Percentiles rank a stretch among this genome's conserved stretches.
phyloP scores from a whole-genome alignment of 768 basidiomycete species.

The Leccinum disarticulatum region DNA sequence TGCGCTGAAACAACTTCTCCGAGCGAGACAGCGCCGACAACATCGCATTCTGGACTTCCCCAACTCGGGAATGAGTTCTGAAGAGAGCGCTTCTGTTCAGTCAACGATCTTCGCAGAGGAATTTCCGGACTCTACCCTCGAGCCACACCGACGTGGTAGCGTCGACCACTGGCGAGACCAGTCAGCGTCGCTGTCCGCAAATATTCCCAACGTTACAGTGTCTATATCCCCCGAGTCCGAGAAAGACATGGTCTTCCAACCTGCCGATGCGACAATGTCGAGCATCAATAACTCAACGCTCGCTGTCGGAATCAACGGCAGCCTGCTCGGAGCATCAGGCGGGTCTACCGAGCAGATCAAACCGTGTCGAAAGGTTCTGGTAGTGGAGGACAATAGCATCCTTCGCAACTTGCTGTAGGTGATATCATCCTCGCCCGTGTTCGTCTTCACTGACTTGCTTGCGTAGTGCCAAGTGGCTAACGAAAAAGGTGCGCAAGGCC shows the following conservation, averaged over 20 bases:
- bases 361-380: constrained; percentile 61
- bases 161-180: constrained; percentile 31
- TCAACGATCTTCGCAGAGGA: constrained; percentile 32
- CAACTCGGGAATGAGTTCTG: constrained; percentile 19
- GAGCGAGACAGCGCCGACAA: constrained; percentile 32
- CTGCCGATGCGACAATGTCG: constrained; percentile 8
- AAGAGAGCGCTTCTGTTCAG: constrained; percentile 29
- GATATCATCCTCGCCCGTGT: constrained; percentile 1
- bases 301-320: constrained; percentile 58
- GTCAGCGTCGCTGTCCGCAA: constrained; percentile 6
- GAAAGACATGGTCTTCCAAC: constrained; percentile 29
- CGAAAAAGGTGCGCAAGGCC: constrained; percentile 44
- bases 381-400: constrained; percentile 90
- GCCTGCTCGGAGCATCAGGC: constrained; percentile 66
- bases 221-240: constrained; percentile 27
- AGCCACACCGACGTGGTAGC: constrained; percentile 34
- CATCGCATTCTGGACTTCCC: constrained; percentile 23
- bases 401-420: constrained; percentile 80
- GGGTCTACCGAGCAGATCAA: constrained; percentile 47
- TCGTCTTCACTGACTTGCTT: constrained; percentile 11
- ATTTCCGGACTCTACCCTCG: constrained; percentile 9
- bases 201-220: constrained; percentile 11
- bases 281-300: constrained; percentile 43
- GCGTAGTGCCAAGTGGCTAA: constrained; percentile 61
- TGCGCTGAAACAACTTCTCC: constrained; percentile 52